Base-by-base conservation (phyloP, 129 eudicot species). In the Flaveria sonorensis region DNA sequence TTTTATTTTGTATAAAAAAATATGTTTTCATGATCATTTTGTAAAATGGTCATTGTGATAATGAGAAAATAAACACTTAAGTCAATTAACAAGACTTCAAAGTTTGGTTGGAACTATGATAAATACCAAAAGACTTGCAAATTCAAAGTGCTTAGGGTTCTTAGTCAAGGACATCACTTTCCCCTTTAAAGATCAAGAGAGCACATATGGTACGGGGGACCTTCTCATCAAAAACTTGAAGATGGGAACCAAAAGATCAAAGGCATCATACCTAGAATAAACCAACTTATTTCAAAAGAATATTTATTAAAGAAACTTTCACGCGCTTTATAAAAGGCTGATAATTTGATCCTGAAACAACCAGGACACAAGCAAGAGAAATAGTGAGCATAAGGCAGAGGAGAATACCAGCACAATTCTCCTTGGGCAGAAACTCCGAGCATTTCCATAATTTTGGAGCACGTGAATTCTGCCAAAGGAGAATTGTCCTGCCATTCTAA, bases 401-500 rank as follows among this genome's bases (percentile, higher is more conserved):
- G 12, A 81, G 82, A 83, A 86, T 88, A 73, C 84, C 93, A 86
- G 84, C 12, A 86, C 71, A 81, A 65, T 83, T 73, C 90, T 86
- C 90, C 88, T 81, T 71, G 48, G 88, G 93, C 90, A 76, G 77
- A 79, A 82, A 77, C 8, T 51, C 66, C 28, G 52, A 83, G 79
- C 81, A 81, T 65, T 74, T 81, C 77, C 81, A 74, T 62, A 18
- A 57, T 66, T 53, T 66, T 66, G 63, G 63, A 53, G 74, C 14
- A 24, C 14, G 42, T 30, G 61, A 60, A 51, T 36, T 70, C 46
- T 86, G 89, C 90, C 88, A 86, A 86, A 82, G 90, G 93, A 86
- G 90, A 86, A 84, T 89, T 86, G 90, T 84, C 90, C 90, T 86
- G 90, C 79, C 60, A 89, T 89, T 86, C 87, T 73, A 66, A 14